These are phyloP conservation scores for Xylariaceae sp. DNA, from an alignment of 2,329 filamentous ascomycete species.

Conservation along the genomic window DNA sequence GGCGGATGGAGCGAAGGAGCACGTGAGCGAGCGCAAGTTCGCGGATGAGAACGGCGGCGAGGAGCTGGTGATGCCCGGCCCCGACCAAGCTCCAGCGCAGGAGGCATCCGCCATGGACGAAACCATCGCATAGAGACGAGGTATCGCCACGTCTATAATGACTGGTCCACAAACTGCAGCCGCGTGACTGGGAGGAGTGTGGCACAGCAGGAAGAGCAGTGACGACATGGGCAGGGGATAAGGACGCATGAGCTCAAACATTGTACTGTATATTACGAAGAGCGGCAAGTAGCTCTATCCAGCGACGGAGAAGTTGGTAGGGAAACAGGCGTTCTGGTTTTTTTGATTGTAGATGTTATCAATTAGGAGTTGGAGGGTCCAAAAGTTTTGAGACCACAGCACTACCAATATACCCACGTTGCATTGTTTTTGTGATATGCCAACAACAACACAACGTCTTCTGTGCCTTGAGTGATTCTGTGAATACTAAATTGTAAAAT, in stretches of 20 bases:
- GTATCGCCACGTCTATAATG: too few species aligned
- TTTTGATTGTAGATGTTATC: slow-evolving; percentile 6
- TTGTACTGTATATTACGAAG: slow-evolving; percentile 14
- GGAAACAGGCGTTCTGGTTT: slow-evolving; percentile 4
- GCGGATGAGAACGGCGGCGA: slow-evolving; percentile 65
- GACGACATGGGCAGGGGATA: too few species aligned
- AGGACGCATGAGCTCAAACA: too few species aligned
- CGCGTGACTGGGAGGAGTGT: too few species aligned
- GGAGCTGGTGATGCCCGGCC: slow-evolving; percentile 66
- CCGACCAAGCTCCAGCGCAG: slow-evolving; percentile 34
- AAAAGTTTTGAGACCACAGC: slow-evolving; percentile 21
- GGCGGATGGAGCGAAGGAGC: slow-evolving; percentile 54
- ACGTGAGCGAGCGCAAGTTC: slow-evolving; percentile 87
- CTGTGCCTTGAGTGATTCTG: too few species aligned
- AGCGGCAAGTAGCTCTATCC: background rate
- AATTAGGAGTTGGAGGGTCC: slow-evolving; percentile 24
- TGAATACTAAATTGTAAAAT: too few species aligned
- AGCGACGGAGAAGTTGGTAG: background rate
- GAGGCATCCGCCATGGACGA: slow-evolving; percentile 13
- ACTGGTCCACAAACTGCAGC: too few species aligned
- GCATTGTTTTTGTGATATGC: slow-evolving; percentile 28
- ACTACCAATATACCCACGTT: slow-evolving; percentile 29
- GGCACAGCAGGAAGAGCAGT: too few species aligned
- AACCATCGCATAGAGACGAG: slow-evolving; percentile 7
- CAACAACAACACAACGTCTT: too few species aligned